Base-by-base conservation (phyloP, 2,329 filamentous ascomycete species). In the Sarocladium kiliense region DNA sequence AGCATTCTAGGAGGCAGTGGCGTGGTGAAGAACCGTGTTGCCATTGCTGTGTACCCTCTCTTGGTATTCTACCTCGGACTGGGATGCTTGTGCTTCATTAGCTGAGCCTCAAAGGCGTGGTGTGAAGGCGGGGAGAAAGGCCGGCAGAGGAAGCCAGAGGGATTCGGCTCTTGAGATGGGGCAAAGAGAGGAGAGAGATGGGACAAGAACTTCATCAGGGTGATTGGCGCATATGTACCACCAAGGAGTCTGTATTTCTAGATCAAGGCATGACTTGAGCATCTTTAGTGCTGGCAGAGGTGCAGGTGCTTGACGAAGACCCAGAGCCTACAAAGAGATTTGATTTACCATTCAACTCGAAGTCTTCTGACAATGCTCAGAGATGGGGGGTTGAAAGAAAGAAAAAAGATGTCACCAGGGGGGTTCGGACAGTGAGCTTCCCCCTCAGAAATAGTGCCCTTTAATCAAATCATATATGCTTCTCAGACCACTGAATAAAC, bases 41-140 rank as follows among this genome's bases (percentile, higher is more conserved):
- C 87, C 23, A 86, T 99, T 66, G 94, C 94, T 18, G 91, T 99
- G 21, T 99, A 95, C 68, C 94, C 94, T 56, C 77, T 99, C 54
- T 88, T 97, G 68, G 88, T 97, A 50, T 99, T 97, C 73, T 99
- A 99, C 72, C 77, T 97, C 56, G 89, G 89, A 32, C 77, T 99
- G 62, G 93, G 92, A 54, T 97, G 91, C 70, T 81, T 99, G 58
- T 99, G 94, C 79, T 97, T 97, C 72, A 96, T 99, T 70, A 97
- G 91, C 75, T 96, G 49, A 62, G 19, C 34, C 14, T 27, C 5
- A 11, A 21, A 21, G 19, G 42, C 11, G n/a, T 50, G 14, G 4
- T 27, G 45, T 3, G 45, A 50, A 50, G n/a, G n/a, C n/a, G 30
- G 21, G 16, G 26, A 11, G 21, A 3, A 23, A 30, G 44, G 25